Conservation (phyloP, 768 basidiomycete genomes). For the Butyriboletus loyo region DNA sequence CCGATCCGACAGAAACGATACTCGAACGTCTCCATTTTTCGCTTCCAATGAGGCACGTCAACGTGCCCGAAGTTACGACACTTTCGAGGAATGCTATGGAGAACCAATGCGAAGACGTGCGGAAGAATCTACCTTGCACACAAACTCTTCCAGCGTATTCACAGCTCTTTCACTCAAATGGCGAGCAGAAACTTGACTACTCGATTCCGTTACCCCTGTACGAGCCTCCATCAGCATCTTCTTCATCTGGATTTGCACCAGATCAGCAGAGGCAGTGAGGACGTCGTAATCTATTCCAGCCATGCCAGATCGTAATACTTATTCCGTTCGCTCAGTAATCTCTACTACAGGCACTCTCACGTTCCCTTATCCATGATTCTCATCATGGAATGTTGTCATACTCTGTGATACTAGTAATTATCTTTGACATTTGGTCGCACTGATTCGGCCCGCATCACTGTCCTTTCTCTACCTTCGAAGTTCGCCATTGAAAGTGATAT, state of each 20-base stretch:
- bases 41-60: conserved; percentile 52
- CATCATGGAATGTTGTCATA: not conserved
- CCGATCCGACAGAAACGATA: conserved; percentile 29
- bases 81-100: not conserved
- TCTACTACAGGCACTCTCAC: not conserved
- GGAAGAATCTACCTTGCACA: conserved; percentile 17
- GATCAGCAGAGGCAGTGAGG: conserved; percentile 6
- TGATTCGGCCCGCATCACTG: conserved; percentile 9
- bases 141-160: conserved; percentile 68
- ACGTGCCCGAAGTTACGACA: conserved; percentile 31
- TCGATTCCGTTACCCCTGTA: conserved; percentile 64
- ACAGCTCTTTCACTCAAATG: conserved; percentile 71
- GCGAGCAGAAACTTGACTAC: conserved; percentile 68
- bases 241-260: not conserved
- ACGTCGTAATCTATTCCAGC: not conserved
- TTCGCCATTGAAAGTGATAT: not conserved
- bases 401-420: not conserved
- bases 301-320: not conserved
- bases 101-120: conserved; percentile 5
- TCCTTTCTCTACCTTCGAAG: not conserved
- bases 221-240: conserved; percentile 37
- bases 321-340: not conserved
- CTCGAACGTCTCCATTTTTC: conserved; percentile 33
- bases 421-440: conserved; percentile 3
- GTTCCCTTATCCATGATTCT: not conserved